Percentiles rank a stretch among this genome's conserved stretches.
phyloP scores from a whole-genome alignment of 2,329 filamentous ascomycete genomes.

The Colletotrichum paranaense region DNA sequence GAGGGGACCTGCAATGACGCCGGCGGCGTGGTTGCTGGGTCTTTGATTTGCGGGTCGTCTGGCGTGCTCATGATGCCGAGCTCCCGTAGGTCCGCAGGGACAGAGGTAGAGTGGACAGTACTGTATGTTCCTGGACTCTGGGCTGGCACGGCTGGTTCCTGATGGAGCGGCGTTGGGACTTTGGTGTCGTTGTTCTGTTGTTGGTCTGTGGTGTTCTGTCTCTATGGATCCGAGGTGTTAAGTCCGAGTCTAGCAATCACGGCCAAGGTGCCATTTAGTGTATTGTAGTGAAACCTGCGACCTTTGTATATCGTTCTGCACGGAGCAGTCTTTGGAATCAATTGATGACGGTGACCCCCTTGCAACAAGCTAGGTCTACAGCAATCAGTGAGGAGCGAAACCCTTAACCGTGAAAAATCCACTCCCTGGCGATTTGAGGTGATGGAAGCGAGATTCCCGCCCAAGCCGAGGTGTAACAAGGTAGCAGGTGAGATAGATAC shows the following conservation, averaged over 20 bases:
- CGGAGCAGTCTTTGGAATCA: not conserved
- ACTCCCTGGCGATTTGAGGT: not conserved
- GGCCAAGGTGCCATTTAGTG: not conserved
- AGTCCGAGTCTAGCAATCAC: slow-evolving; percentile 31
- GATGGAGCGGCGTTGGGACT: not conserved
- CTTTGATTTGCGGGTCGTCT: slow-evolving; percentile 16
- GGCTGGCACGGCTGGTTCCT: not conserved
- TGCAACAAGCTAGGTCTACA: not conserved
- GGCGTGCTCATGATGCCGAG: not conserved
- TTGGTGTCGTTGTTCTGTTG: not conserved
- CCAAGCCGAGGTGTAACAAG: not conserved
- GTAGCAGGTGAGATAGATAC: not conserved
- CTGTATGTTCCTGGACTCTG: not conserved
- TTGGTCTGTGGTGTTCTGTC: not conserved
- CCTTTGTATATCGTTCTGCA: not conserved
- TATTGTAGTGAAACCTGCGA: not conserved
- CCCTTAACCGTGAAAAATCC: no score
- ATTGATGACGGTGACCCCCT: no score
- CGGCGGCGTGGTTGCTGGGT: slow-evolving; percentile 6
- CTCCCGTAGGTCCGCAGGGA: not conserved
- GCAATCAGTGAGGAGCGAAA: not conserved
- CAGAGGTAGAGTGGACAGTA: not conserved
- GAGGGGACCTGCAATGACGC: slow-evolving; percentile 13
- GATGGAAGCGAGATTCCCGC: not conserved
- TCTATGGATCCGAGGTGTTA: not conserved